phyloP scores from a whole-genome alignment of 1,284 basidiomycete genomes.

The Cystobasidium pallidum region DNA sequence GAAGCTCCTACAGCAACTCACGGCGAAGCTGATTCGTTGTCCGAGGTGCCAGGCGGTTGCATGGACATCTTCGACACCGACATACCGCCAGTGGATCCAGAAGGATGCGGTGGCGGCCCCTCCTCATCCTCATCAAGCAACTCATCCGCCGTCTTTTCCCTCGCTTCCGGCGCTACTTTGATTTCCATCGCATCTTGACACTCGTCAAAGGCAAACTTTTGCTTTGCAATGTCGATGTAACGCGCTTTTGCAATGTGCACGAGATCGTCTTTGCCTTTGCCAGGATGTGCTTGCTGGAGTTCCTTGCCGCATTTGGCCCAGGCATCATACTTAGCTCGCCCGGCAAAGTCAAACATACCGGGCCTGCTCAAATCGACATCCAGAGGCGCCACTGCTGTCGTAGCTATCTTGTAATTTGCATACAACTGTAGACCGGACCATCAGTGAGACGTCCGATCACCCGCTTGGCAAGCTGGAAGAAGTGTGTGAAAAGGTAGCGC shows the following conservation, averaged over 20 bases:
- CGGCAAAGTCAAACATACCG: slow-evolving; percentile 38
- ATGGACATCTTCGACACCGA: slow-evolving; percentile 27
- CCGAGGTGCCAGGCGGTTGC: not conserved
- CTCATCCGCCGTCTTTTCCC: slow-evolving; percentile 36
- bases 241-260: slow-evolving; percentile 9
- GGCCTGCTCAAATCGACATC: not conserved
- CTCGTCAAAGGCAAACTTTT: slow-evolving; percentile 18
- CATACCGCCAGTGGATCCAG: slow-evolving; percentile 21
- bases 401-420: slow-evolving; percentile 42
- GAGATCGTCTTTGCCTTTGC: not conserved
- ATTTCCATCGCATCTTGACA: not conserved
- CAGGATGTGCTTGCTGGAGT: not conserved
- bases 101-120: not conserved
- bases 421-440: slow-evolving; percentile 13
- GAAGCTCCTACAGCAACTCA: not conserved
- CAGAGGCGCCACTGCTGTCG: slow-evolving; percentile 14
- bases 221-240: slow-evolving; percentile 29
- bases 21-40: not conserved
- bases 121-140: slow-evolving; percentile 38
- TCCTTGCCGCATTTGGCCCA: slow-evolving; percentile 24
- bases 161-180: slow-evolving; percentile 1
- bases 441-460: slow-evolving; percentile 25
- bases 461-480: not conserved
- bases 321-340: slow-evolving; percentile 38
- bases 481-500: not conserved